phyloP scores from a whole-genome alignment of 768 basidiomycete genomes.

The Boletellus emodensis region DNA sequence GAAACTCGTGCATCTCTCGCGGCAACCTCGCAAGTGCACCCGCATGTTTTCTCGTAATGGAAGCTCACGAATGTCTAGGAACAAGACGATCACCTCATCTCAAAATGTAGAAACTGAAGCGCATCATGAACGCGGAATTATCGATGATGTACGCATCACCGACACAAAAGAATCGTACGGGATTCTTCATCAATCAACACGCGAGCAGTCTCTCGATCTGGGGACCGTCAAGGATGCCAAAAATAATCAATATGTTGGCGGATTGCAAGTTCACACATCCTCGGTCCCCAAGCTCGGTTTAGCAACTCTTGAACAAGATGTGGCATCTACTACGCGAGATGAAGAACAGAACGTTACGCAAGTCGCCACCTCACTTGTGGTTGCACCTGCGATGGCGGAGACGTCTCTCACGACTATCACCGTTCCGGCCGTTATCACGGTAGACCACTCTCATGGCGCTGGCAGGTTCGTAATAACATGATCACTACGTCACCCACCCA shows the following conservation, averaged over 20 bases:
- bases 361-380: not conserved
- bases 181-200: not conserved
- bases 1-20: not conserved
- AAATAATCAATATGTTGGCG: not conserved
- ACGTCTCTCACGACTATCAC: not conserved
- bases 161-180: not conserved
- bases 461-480: slow-evolving; percentile 1
- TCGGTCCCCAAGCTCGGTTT: not conserved
- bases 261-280: not conserved
- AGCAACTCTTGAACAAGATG: not conserved
- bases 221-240: not conserved
- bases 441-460: not conserved
- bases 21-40: not conserved
- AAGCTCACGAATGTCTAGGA: slow-evolving; percentile 3
- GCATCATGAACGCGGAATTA: not conserved
- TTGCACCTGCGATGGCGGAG: not conserved
- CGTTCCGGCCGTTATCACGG: not conserved
- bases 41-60: not conserved
- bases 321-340: not conserved
- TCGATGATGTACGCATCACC: not conserved
- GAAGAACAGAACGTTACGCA: not conserved
- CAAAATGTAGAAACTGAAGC: not conserved
- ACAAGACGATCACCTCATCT: not conserved
- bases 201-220: not conserved
- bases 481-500: no score